A percentile compares a stretch with the other conserved stretches of the same genome.
Evolutionary conservation across 352 stramenopile species (phyloP).

Genomic region (Phytophthora vignae): DNA sequence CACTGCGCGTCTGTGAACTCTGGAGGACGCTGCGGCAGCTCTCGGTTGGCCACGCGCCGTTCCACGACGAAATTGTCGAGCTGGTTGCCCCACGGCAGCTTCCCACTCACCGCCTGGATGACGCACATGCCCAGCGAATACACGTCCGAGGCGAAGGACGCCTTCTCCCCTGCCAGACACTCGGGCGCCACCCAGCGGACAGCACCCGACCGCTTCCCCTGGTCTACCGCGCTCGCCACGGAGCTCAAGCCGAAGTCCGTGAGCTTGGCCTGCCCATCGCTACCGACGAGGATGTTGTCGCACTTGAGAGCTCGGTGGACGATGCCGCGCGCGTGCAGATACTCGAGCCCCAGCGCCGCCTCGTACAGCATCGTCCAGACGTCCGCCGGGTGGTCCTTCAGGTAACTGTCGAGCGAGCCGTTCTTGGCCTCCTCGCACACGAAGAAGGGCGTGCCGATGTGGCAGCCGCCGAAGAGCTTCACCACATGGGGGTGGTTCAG

Average conservation of each 20-base stretch:
- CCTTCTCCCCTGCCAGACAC: background rate
- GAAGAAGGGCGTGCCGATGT: constrained; percentile 30
- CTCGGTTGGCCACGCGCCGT: background rate
- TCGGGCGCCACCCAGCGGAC: background rate
- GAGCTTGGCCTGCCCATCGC: constrained; percentile 34
- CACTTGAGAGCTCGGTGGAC: constrained; percentile 95
- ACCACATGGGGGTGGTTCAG: constrained; percentile 49
- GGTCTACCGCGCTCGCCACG: too few relatives aligned
- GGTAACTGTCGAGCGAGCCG: constrained; percentile 17
- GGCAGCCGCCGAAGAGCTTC: constrained; percentile 43
- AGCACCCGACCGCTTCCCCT: background rate
- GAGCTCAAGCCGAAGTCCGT: constrained; percentile 36
- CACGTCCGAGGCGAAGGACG: background rate
- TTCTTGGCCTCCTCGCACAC: constrained; percentile 36
- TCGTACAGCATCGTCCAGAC: constrained; percentile 33
- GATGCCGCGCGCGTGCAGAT: constrained; percentile 29
- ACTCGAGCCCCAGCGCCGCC: constrained; percentile 30
- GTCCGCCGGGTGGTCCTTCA: background rate
- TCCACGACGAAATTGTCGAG: constrained; percentile 5
- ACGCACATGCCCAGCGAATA: constrained; percentile 15
- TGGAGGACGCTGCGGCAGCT: constrained; percentile 4
- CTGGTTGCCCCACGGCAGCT: constrained; percentile 6
- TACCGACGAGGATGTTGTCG: constrained; percentile 97
- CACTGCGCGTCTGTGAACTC: constrained; percentile 8
- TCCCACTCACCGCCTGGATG: constrained; percentile 14